phyloP scores from a whole-genome alignment of 345 rosid genomes.

The Dovyalis caffra region DNA sequence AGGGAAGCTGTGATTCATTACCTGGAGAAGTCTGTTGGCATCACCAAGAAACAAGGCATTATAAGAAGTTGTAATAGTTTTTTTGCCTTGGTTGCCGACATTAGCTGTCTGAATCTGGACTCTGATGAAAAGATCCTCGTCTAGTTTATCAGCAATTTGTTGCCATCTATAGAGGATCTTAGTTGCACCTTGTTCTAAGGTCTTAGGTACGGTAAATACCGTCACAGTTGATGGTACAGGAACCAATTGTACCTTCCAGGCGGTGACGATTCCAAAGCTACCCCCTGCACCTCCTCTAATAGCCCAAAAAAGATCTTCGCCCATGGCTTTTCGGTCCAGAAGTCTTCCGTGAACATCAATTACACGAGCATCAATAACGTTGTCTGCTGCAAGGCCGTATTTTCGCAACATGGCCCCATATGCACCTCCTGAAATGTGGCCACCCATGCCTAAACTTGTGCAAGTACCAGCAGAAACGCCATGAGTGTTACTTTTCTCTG shows the following conservation, averaged over 20 bases:
- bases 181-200: slow-evolving; percentile 41
- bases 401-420: no score
- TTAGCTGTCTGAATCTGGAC: slow-evolving; percentile 23
- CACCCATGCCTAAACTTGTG: no score
- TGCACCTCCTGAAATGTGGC: no score
- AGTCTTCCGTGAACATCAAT: slow-evolving; percentile 32
- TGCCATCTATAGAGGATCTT: slow-evolving; percentile 56
- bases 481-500: no score
- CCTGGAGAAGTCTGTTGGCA: slow-evolving; percentile 14
- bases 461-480: no score
- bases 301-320: slow-evolving; percentile 26
- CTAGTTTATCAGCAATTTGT: slow-evolving; percentile 14
- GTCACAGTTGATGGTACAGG: slow-evolving; percentile 28
- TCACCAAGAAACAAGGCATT: slow-evolving; percentile 19
- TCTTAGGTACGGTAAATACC: slow-evolving; percentile 48
- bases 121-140: slow-evolving; percentile 53
- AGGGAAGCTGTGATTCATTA: no score
- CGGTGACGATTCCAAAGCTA: slow-evolving; percentile 55
- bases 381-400: no score
- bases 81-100: background rate
- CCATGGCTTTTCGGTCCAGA: slow-evolving; percentile 1
- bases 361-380: background rate
- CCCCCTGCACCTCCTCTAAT: slow-evolving; percentile 44
- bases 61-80: slow-evolving; percentile 5
- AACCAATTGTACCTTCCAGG: slow-evolving; percentile 64